phyloP scores from a whole-genome alignment of 129 eudicot species.

The Centella asiatica region DNA sequence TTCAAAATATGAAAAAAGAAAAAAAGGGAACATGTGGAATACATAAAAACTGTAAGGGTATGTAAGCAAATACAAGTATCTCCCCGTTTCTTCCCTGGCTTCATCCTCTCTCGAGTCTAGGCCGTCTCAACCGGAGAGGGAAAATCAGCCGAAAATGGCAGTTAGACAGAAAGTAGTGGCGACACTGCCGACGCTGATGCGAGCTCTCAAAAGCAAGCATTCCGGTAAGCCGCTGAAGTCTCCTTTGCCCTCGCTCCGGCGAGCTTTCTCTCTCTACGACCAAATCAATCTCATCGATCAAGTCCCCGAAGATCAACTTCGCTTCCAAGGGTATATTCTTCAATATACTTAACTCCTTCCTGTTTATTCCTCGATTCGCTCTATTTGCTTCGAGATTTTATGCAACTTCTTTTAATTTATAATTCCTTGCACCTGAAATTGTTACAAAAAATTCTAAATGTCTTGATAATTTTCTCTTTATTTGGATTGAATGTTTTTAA shows the following conservation, averaged over 20 bases:
- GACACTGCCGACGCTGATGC: constrained; percentile 61
- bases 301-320: constrained; percentile 91
- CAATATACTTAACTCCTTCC: background rate
- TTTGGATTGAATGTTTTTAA: too few relatives aligned
- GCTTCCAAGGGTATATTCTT: constrained; percentile 58
- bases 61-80: too few relatives aligned
- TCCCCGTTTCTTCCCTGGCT: too few relatives aligned
- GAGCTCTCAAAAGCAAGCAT: constrained; percentile 36
- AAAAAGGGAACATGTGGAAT: too few relatives aligned
- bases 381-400: background rate
- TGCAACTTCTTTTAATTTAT: too few relatives aligned
- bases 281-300: constrained; percentile 89
- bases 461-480: too few relatives aligned
- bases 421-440: too few relatives aligned
- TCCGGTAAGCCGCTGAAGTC: constrained; percentile 23
- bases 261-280: constrained; percentile 91
- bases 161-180: constrained; percentile 68
- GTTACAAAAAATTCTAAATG: too few relatives aligned
- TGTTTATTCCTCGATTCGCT: background rate
- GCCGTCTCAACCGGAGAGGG: too few relatives aligned
- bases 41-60: too few relatives aligned
- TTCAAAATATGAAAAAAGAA: too few relatives aligned
- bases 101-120: too few relatives aligned
- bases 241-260: constrained; percentile 62
- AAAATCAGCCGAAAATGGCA: constrained; percentile 65